Base-by-base conservation (phyloP, 805 yeast species). In the Brettanomyces bruxellensis region DNA sequence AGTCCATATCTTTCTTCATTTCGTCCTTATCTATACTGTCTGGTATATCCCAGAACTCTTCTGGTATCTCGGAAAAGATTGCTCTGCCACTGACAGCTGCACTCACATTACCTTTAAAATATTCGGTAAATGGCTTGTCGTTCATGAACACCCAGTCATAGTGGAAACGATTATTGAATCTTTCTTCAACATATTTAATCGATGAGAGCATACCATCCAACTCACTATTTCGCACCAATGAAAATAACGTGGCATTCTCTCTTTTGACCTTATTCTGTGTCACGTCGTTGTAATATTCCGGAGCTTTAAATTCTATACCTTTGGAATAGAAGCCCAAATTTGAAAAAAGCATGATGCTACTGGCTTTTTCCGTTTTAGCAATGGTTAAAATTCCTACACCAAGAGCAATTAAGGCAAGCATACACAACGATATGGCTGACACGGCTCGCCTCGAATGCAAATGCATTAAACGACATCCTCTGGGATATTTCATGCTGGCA, bases 191-290 rank as follows among this genome's bases (percentile, higher is more conserved):
- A 12, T 60, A 50, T 25, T 56, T 55, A n/a, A 72, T 60, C 3
- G 76, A 64, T 37, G 60, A 56, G 12, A 70, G 45, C 45, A 71
- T 61, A 3, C 60, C 67, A 32, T 55, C 56, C 12, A 69, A 41
- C 38, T 72, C 76, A 1, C 51, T 46, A 49, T 71, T 71, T 30
- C 72, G 53, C 43, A 72, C 71, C n/a, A 72, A 52, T 8, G 72
- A 60, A 38, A 71, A 75, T 55, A 86, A 71, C 0, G 86, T 76
- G 3, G 88, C 91, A 51, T 75, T 81, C 51, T 75, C 79, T 23
- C 68, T 66, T 18, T 49, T 13, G 2, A 35, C 39, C 8, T 41
- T 37, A 35, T 35, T 12, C n/a, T 34, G 51, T 28, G 47, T 47
- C n/a, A 13, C 34, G 14, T n/a, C 38, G 14, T 25, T 25, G 23